Evolutionary conservation across 768 basidiomycete genomes (phyloP), one percentile per base, ranked within the genome.

Genomic region (Mycena albidolilacea): DNA sequence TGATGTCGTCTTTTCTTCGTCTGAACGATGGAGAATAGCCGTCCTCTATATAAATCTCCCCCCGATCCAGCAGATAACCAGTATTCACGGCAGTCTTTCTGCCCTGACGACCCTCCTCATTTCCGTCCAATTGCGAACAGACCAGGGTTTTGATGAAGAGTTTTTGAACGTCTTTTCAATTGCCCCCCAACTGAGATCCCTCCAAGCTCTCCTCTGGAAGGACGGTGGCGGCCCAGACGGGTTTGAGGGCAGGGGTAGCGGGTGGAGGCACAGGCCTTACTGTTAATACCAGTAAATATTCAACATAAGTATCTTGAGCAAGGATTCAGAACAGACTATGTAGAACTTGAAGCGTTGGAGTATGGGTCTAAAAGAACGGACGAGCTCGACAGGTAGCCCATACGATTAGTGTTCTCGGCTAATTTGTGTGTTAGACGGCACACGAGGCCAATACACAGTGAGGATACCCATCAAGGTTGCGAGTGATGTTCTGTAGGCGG

Each of bases 1-100:
- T 30, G 61, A 67, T 43, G 30, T 12, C 10, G 43, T 14, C 35
- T 30, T 67, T 9, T 17, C 60, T 6, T 1, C 14, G 6, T 46
- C 61, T 7, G 61, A 67, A 4, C 60, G 61, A 21, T 72, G 66
- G 71, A n/a, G 10, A 5, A 19, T 10, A 3, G 71, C 59, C 7
- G 37, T 61, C 57, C 7, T 67, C 17, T 15, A 19, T 14, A 48
- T 19, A 48, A 30, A 30, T 7, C n/a, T 7, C 17, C 46, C 46
- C 15, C 46, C 5, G 12, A 15, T 19, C 14, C 46, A 12, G 12
- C 11, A 48, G 8, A 9, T 63, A 1, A n/a, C 23, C 4, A 7
- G 39, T 17, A 12, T 57, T 17, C 39, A 10, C 43, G 21, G 60
- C 17, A 41, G 52, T 11, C 37, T 67, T 1, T 41, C 61, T 12